Conservation (phyloP, 163 green algal species). For the Smithsoniella earleae region DNA sequence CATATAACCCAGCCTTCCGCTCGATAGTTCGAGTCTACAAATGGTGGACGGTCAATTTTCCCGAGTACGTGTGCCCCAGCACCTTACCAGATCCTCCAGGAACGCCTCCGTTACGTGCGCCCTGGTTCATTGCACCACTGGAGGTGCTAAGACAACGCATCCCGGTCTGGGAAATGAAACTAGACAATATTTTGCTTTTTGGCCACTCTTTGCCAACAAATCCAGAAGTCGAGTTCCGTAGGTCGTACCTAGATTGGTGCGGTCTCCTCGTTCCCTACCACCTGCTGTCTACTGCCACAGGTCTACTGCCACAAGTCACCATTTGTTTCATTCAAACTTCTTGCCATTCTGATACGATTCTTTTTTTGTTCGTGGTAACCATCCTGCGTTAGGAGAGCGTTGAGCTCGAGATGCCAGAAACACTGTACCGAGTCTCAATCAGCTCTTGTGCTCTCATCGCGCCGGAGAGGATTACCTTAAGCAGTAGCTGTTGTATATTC, state of each 20-base stretch:
- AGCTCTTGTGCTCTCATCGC: too few species aligned
- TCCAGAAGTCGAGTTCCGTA: neutral
- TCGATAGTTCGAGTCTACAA: neutral
- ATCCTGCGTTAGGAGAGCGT: too few species aligned
- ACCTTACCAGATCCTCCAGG: neutral
- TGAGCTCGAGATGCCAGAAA: too few species aligned
- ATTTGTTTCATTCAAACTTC: too few species aligned
- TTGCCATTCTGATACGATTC: too few species aligned
- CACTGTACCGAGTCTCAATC: too few species aligned
- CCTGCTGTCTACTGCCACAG: too few species aligned
- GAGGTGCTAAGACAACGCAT: neutral
- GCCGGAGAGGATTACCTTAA: too few species aligned
- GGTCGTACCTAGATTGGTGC: neutral
- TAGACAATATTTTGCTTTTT: constrained; percentile 6
- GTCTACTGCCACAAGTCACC: too few species aligned
- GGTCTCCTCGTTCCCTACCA: too few species aligned
- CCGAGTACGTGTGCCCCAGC: constrained; percentile 1
- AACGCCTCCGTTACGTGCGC: neutral
- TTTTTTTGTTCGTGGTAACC: too few species aligned
- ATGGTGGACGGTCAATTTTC: neutral
- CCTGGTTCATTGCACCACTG: neutral
- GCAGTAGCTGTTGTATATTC: too few species aligned
- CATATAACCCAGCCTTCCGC: neutral
- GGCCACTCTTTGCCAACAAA: constrained; percentile 5
- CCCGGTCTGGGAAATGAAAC: neutral